phyloP scores from a whole-genome alignment of 2,329 filamentous ascomycete genomes.

The Penicillium sclerotiorum region DNA sequence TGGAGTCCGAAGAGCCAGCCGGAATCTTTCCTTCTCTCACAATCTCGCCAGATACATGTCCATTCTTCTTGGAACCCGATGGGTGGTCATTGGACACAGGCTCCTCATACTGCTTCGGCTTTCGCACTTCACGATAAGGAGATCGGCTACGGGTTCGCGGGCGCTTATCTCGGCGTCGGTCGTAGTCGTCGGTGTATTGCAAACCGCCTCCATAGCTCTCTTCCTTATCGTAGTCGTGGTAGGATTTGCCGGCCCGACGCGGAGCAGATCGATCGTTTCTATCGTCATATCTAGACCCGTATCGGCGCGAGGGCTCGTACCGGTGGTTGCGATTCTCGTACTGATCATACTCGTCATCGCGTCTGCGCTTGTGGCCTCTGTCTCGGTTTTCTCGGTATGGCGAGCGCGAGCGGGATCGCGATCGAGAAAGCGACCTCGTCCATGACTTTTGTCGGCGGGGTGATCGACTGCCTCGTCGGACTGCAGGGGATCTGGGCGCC shows the following conservation, averaged over 20 bases:
- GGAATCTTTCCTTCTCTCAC: constrained; percentile 65
- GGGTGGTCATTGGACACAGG: constrained; percentile 27
- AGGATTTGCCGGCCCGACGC: constrained; percentile 38
- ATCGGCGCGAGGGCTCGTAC: constrained; percentile 35
- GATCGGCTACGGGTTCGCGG: constrained; percentile 59
- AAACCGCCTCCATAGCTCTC: constrained; percentile 43
- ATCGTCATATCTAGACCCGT: constrained; percentile 43
- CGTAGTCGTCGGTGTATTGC: constrained; percentile 55
- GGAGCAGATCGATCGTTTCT: constrained; percentile 44
- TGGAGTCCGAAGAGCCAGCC: constrained; percentile 61
- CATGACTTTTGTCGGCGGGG: constrained; percentile 63
- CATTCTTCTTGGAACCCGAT: constrained; percentile 48
- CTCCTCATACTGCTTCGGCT: constrained; percentile 44
- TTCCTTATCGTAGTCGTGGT: constrained; percentile 57
- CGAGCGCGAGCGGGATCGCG: constrained; percentile 47
- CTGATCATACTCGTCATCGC: constrained; percentile 43
- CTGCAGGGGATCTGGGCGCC: constrained; percentile 53
- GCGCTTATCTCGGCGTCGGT: constrained; percentile 56
- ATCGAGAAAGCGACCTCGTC: constrained; percentile 33
- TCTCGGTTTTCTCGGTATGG: constrained; percentile 42
- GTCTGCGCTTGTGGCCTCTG: constrained; percentile 46
- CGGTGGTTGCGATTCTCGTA: constrained; percentile 29
- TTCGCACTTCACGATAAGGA: constrained; percentile 44
- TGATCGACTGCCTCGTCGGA: constrained; percentile 54
- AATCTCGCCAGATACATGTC: constrained; percentile 59